These are phyloP conservation scores for Sherardia arvensis DNA, from an alignment of 257 asterid species.

Conservation along the genomic window DNA sequence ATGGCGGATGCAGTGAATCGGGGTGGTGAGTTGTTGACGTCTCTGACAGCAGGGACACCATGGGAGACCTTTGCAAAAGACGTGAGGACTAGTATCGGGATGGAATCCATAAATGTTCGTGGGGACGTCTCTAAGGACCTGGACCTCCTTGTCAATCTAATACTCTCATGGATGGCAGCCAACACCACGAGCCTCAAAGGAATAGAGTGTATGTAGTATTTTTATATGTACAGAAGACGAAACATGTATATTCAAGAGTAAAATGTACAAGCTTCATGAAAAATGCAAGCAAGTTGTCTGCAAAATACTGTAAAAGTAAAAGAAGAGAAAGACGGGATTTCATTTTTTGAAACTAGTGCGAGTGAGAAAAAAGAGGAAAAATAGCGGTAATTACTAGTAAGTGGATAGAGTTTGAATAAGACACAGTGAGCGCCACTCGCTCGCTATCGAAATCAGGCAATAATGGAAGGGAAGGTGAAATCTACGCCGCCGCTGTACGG, in stretches of 20 bases:
- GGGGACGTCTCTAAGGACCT: constrained; percentile 52
- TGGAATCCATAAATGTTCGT: constrained; percentile 46
- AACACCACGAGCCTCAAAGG: constrained; percentile 52
- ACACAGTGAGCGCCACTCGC: background rate
- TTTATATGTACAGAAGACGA: background rate
- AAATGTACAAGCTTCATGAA: background rate
- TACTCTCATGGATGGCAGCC: constrained; percentile 60
- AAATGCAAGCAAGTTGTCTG: too few relatives aligned
- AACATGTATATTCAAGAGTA: too few relatives aligned
- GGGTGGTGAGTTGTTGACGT: constrained; percentile 75
- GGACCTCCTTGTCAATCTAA: constrained; percentile 54
- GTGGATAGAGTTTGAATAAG: too few relatives aligned
- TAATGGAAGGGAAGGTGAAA: background rate
- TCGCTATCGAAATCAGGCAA: background rate
- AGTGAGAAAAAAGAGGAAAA: background rate
- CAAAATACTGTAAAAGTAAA: too few relatives aligned
- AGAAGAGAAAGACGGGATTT: too few relatives aligned
- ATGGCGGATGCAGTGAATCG: constrained; percentile 88
- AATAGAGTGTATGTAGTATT: too few relatives aligned
- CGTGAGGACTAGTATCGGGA: constrained; percentile 44
- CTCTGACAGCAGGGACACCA: constrained; percentile 81
- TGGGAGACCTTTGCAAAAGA: constrained; percentile 91
- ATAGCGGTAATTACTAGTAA: background rate
- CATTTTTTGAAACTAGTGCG: background rate
- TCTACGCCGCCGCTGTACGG: background rate